Conservation (phyloP, 2,329 filamentous ascomycete genomes). For the Amphichorda felina region DNA sequence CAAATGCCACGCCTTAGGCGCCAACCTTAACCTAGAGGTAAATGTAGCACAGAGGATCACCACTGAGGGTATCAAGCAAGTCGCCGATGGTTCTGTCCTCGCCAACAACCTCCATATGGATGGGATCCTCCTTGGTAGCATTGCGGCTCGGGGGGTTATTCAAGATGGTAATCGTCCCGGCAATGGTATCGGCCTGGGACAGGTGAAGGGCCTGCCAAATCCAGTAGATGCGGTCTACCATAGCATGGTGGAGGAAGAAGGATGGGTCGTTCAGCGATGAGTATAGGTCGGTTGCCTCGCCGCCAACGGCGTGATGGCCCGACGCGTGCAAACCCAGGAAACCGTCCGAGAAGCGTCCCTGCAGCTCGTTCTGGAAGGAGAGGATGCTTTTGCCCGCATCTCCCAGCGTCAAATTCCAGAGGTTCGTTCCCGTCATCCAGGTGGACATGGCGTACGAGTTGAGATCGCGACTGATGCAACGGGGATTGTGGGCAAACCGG, state of each 20-base stretch:
- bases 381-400: constrained; percentile 3
- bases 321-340: constrained; percentile 17
- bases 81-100: constrained; percentile 9
- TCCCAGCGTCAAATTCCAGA: constrained; percentile 5
- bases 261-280: constrained; percentile 14
- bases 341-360: constrained; percentile 11
- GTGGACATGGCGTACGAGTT: constrained; percentile 9
- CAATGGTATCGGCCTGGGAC: constrained; percentile 5
- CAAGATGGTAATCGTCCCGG: constrained; percentile 7
- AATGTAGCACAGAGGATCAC: constrained; percentile 15
- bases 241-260: constrained; percentile 13
- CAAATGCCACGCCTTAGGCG: no score
- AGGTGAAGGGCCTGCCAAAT: constrained; percentile 9
- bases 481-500: constrained; percentile 24
- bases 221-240: constrained; percentile 14
- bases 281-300: constrained; percentile 18
- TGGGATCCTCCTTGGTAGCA: constrained; percentile 7
- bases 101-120: constrained; percentile 10
- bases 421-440: constrained; percentile 2
- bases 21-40: constrained; percentile 8
- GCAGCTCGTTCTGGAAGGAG: constrained; percentile 15
- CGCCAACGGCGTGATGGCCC: constrained; percentile 21
- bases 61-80: constrained; percentile 11
- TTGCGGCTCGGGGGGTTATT: constrained; percentile 9
- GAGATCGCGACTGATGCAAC: constrained; percentile 30